A percentile compares a stretch with the other conserved stretches of the same genome.
Evolutionary conservation across 2,329 filamentous ascomycete genomes (phyloP).

Genomic region (Sporothrix curviconia): DNA sequence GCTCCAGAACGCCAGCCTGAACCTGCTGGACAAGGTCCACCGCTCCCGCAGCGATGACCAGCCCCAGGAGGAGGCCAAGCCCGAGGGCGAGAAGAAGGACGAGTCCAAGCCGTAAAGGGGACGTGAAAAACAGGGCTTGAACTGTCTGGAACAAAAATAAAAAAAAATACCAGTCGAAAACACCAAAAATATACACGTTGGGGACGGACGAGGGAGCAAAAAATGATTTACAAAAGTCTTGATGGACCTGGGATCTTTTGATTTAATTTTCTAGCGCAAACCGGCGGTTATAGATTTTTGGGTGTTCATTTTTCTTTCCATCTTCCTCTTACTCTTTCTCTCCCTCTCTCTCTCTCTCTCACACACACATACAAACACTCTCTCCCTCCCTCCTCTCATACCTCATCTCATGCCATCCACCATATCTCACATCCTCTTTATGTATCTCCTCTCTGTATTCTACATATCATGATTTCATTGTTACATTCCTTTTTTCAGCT

Average conservation of each 20-base stretch:
- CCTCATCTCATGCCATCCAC: background rate
- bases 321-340: background rate
- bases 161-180: background rate
- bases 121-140: too few relatives aligned
- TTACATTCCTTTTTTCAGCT: constrained; percentile 10
- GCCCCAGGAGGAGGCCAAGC: constrained; percentile 42
- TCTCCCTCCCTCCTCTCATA: too few relatives aligned
- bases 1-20: constrained; percentile 90
- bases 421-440: constrained; percentile 22
- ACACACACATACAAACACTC: background rate
- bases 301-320: constrained; percentile 41
- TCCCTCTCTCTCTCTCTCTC: background rate
- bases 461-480: constrained; percentile 5
- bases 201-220: constrained; percentile 1
- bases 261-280: constrained; percentile 11
- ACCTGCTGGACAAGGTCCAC: constrained; percentile 99
- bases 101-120: constrained; percentile 58
- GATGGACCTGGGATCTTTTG: background rate
- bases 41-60: constrained; percentile 66
- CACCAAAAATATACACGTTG: background rate
- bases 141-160: background rate
- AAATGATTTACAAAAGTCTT: background rate
- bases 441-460: constrained; percentile 15
- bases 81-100: constrained; percentile 71
- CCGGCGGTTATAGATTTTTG: constrained; percentile 32